These are phyloP conservation scores for Candida michaelii DNA, from an alignment of 805 yeast species.

Conservation along the genomic window DNA sequence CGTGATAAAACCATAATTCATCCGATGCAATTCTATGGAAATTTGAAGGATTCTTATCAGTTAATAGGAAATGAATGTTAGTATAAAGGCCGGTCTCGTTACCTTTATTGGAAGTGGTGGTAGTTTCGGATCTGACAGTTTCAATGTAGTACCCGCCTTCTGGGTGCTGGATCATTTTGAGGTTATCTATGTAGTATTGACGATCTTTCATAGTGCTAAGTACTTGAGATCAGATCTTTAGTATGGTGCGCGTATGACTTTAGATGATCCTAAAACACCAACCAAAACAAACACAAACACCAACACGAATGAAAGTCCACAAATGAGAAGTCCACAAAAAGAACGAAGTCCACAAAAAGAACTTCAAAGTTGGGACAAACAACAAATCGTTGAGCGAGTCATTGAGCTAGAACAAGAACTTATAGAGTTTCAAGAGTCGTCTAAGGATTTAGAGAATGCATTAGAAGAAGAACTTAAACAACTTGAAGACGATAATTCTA, in stretches of 20 bases:
- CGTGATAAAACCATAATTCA: slow-evolving; percentile 26
- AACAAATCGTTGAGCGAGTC: slow-evolving; percentile 21
- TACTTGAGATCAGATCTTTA: not conserved
- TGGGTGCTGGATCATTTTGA: slow-evolving; percentile 19
- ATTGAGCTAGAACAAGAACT: slow-evolving; percentile 38
- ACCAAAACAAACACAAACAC: not conserved
- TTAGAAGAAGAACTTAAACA: slow-evolving; percentile 43
- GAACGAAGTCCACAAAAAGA: not conserved
- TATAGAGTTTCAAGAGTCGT: slow-evolving; percentile 43
- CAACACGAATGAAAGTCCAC: too few species aligned
- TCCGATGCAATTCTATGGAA: slow-evolving; percentile 23
- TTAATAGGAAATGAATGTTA: slow-evolving; percentile 22
- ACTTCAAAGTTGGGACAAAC: slow-evolving; percentile 11
- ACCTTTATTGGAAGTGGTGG: slow-evolving; percentile 19
- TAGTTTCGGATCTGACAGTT: slow-evolving; percentile 14
- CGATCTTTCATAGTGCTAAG: slow-evolving; percentile 12
- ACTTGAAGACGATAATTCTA: slow-evolving; percentile 26
- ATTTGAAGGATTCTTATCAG: slow-evolving; percentile 20
- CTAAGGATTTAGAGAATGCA: slow-evolving; percentile 45
- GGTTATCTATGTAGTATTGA: slow-evolving; percentile 15
- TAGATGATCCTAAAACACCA: slow-evolving; percentile 1
- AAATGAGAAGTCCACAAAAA: too few species aligned
- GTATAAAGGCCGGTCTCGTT: slow-evolving; percentile 22
- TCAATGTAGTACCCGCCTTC: slow-evolving; percentile 24
- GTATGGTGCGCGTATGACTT: not conserved